phyloP scores from a whole-genome alignment of 148 eudicot species.

The Suaeda aralocaspica region DNA sequence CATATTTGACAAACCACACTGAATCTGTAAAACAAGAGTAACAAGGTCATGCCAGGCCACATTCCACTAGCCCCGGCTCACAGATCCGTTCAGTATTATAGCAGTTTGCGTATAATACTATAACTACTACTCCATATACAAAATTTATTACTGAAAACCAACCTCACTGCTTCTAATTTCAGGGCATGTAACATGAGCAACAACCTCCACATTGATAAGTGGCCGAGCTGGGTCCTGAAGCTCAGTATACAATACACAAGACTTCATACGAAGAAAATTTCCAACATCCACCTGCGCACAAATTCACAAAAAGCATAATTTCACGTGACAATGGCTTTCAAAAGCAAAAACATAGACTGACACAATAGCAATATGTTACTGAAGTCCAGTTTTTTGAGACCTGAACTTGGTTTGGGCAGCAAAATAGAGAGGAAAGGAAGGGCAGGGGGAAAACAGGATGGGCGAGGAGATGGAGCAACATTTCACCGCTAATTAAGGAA shows the following conservation, averaged over 20 bases:
- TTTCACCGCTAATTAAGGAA: too few species aligned
- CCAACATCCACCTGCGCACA: slow-evolving; percentile 97
- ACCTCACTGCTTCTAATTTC: slow-evolving; percentile 86
- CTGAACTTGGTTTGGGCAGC: too few species aligned
- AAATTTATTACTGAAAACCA: slow-evolving; percentile 16
- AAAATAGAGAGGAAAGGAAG: too few species aligned
- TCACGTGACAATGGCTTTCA: background rate
- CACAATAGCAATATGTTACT: background rate
- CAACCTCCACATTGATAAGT: slow-evolving; percentile 84
- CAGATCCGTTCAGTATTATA: too few species aligned
- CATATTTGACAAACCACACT: background rate
- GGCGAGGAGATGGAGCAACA: too few species aligned
- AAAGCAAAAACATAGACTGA: background rate
- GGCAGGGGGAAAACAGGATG: too few species aligned
- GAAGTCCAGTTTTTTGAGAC: too few species aligned
- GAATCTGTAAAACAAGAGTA: too few species aligned
- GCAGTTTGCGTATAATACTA: too few species aligned
- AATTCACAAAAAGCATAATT: slow-evolving; percentile 22
- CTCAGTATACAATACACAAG: slow-evolving; percentile 80
- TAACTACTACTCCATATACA: too few species aligned
- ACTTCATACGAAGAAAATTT: slow-evolving; percentile 82
- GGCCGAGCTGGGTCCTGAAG: slow-evolving; percentile 63
- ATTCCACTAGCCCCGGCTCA: too few species aligned
- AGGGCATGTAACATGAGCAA: slow-evolving; percentile 86
- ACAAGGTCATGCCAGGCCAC: too few species aligned